Conservation (phyloP, 345 rosid genomes). For the Populus tremula region DNA sequence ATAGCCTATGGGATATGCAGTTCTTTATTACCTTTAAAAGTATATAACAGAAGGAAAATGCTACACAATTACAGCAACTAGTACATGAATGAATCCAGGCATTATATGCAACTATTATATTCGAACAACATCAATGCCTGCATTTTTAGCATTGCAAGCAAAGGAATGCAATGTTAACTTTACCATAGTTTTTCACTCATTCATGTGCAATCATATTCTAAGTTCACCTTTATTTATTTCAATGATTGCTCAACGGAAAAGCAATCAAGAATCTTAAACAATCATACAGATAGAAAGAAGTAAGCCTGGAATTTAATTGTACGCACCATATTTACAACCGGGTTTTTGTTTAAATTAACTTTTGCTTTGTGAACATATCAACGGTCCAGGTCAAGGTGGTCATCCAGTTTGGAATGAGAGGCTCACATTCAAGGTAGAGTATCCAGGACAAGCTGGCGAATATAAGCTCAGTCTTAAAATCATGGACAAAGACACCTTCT, state of each 20-base stretch:
- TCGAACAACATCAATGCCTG: not conserved
- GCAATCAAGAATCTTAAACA: not conserved
- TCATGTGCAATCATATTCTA: not conserved
- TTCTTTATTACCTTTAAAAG: not conserved
- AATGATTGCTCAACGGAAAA: not conserved
- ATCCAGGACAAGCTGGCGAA: constrained; percentile 58
- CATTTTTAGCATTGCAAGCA: not conserved
- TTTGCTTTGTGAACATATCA: not conserved
- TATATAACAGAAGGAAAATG: not conserved
- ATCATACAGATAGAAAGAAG: not conserved
- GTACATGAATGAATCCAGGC: not conserved
- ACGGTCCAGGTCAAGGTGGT: constrained; percentile 42
- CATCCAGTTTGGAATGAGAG: constrained; percentile 74
- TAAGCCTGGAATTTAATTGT: not conserved
- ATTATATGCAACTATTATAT: not conserved
- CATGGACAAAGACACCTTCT: constrained; percentile 86
- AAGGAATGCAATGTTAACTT: not conserved
- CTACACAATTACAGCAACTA: not conserved
- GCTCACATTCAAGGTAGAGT: constrained; percentile 64
- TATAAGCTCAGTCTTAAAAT: constrained; percentile 62
- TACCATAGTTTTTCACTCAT: not conserved
- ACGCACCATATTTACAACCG: not conserved
- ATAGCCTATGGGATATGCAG: too few relatives aligned
- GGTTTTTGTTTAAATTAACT: not conserved
- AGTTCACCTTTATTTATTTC: not conserved